Evolutionary conservation across 2,329 filamentous ascomycete species (phyloP).

Genomic region (Trichoderma harzianum): DNA sequence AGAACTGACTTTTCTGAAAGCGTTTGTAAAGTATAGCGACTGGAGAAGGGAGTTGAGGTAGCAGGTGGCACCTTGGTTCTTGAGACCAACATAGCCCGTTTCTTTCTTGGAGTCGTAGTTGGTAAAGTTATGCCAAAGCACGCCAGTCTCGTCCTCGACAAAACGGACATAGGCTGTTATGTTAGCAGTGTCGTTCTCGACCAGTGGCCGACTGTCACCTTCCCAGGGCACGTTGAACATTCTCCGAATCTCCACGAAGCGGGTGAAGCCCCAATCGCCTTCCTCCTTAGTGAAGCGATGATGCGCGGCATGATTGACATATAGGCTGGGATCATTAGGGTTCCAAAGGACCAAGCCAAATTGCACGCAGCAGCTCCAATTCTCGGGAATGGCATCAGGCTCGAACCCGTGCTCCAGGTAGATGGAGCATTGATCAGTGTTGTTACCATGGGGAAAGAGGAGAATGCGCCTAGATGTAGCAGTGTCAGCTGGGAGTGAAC

Average conservation of each 20-base stretch:
- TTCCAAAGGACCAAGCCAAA: conserved; percentile 95
- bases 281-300: conserved; percentile 96
- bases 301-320: conserved; percentile 77
- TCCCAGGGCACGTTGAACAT: conserved; percentile 81
- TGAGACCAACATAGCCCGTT: conserved; percentile 92
- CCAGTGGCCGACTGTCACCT: conserved; percentile 62
- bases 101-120: conserved; percentile 99
- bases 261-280: conserved; percentile 98
- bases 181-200: conserved; percentile 73
- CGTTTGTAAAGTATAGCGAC: conserved; percentile 83
- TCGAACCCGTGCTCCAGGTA: conserved; percentile 95
- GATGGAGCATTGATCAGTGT: conserved; percentile 88
- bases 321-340: conserved; percentile 83
- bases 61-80: conserved; percentile 93
- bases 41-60: conserved; percentile 83
- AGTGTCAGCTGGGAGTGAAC: not conserved
- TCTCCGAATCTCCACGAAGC: conserved; percentile 82
- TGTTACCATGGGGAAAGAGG: conserved; percentile 94
- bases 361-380: conserved; percentile 96
- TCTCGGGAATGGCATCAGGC: conserved; percentile 69
- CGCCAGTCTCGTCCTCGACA: conserved; percentile 82
- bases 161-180: conserved; percentile 80
- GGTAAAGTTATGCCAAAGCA: conserved; percentile 85
- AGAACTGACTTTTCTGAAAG: conserved; percentile 75
- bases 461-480: conserved; percentile 70